phyloP scores from a whole-genome alignment of 179 eudicot genomes.

The Patellifolia procumbens region DNA sequence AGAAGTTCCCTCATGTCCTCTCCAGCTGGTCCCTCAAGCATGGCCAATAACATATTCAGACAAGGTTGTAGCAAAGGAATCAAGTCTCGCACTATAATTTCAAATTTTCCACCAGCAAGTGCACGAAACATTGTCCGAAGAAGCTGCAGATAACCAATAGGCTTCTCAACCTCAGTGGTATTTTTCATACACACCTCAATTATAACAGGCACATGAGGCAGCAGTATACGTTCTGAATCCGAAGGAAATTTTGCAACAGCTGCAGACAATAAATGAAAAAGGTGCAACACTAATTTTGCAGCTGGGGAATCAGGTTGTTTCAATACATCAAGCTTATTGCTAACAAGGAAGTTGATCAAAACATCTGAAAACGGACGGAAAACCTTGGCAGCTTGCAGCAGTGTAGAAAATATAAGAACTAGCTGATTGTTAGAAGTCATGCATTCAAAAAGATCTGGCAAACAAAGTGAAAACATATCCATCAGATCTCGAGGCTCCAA shows the following conservation, averaged over 20 bases:
- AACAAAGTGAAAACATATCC: conserved; percentile 97
- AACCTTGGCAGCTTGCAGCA: conserved; percentile 75
- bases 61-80: conserved; percentile 81
- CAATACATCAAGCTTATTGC: conserved; percentile 87
- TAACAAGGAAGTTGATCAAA: conserved; percentile 88
- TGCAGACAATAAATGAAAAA: conserved; percentile 72
- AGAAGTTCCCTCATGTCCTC: conserved; percentile 92
- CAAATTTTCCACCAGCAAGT: conserved; percentile 94
- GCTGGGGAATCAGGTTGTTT: conserved; percentile 92
- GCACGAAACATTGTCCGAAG: conserved; percentile 96
- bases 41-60: conserved; percentile 87
- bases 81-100: conserved; percentile 82
- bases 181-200: conserved; percentile 96
- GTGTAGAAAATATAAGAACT: conserved; percentile 78
- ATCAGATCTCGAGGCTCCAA: conserved; percentile 97
- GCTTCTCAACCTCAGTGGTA: conserved; percentile 84
- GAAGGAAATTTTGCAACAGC: conserved; percentile 89
- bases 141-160: conserved; percentile 90
- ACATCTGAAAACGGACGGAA: conserved; percentile 93
- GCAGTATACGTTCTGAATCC: conserved; percentile 92
- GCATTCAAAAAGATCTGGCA: conserved; percentile 98
- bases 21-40: conserved; percentile 97
- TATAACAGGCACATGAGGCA: conserved; percentile 91
- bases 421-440: conserved; percentile 89
- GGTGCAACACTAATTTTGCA: conserved; percentile 92